These are phyloP conservation scores for Pisolithus orientalis DNA, from an alignment of 768 basidiomycete species.

Conservation along the genomic window DNA sequence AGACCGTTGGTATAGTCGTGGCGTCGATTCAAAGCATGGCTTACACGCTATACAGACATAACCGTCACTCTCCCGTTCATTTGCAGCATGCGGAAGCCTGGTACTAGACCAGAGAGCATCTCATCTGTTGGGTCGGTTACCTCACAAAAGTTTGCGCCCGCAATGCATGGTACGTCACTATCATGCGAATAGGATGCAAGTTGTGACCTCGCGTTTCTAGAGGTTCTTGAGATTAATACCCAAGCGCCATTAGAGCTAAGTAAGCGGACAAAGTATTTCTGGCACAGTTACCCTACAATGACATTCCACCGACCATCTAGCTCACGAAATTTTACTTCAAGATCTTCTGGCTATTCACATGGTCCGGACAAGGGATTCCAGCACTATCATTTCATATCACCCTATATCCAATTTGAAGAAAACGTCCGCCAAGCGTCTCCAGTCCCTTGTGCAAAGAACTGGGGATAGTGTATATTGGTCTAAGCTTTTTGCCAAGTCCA, in stretches of 20 bases:
- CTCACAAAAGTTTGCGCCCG: background rate
- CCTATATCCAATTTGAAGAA: background rate
- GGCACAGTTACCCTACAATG: background rate
- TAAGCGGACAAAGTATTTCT: conserved; percentile 4
- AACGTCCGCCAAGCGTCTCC: conserved; percentile 5
- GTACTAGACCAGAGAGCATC: conserved; percentile 12
- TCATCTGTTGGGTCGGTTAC: background rate
- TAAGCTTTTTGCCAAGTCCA: conserved; percentile 5
- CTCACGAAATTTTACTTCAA: conserved; percentile 9
- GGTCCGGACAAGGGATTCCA: conserved; percentile 23
- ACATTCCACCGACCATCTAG: background rate
- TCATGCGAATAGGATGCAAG: background rate
- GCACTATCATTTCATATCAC: conserved; percentile 12
- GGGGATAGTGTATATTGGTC: conserved; percentile 9
- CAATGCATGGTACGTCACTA: background rate
- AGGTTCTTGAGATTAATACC: conserved; percentile 26
- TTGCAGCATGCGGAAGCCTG: conserved; percentile 33
- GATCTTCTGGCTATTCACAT: conserved; percentile 47
- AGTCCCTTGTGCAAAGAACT: conserved; percentile 4
- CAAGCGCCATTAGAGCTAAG: conserved; percentile 26
- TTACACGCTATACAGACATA: conserved; percentile 27
- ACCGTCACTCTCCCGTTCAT: conserved; percentile 38
- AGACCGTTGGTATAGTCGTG: conserved; percentile 32
- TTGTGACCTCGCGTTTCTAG: background rate
- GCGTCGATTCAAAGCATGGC: background rate